These are phyloP conservation scores for Fraxinus albicans DNA, from an alignment of 305 asterid species.

Conservation along the genomic window DNA sequence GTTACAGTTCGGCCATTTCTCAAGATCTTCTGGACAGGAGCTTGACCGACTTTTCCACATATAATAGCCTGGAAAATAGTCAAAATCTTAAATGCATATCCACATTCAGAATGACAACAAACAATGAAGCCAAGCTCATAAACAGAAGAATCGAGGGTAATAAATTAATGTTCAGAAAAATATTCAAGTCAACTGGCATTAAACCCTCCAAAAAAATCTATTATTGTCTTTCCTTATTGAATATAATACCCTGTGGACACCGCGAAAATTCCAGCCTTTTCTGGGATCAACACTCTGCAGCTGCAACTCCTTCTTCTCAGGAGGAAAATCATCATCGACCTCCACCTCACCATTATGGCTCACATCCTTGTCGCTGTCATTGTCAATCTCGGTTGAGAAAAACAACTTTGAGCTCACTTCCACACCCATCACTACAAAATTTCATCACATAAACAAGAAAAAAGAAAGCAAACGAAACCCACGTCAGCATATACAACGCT, in stretches of 20 bases:
- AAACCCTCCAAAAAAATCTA: slow-evolving; percentile 4
- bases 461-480: neutral
- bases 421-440: slow-evolving; percentile 40
- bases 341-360: slow-evolving; percentile 24
- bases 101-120: neutral
- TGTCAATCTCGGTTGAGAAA: slow-evolving; percentile 54
- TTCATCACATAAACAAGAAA: neutral
- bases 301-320: slow-evolving; percentile 59
- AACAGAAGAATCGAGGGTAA: neutral
- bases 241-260: slow-evolving; percentile 73
- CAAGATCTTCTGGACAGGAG: slow-evolving; percentile 87
- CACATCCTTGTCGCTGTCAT: slow-evolving; percentile 29
- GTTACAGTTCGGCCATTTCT: slow-evolving; percentile 84
- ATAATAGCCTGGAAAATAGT: slow-evolving; percentile 59
- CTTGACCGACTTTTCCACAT: slow-evolving; percentile 89
- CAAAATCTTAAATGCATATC: neutral
- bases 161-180: neutral
- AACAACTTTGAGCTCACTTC: slow-evolving; percentile 46
- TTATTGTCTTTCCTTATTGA: neutral
- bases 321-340: slow-evolving; percentile 56
- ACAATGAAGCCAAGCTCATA: neutral
- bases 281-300: slow-evolving; percentile 82
- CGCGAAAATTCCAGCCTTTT: slow-evolving; percentile 91
- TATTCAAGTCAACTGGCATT: neutral
- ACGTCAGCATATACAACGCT: neutral